Conservation (phyloP, 2,329 filamentous ascomycete species). For the Blastomyces parvus region DNA sequence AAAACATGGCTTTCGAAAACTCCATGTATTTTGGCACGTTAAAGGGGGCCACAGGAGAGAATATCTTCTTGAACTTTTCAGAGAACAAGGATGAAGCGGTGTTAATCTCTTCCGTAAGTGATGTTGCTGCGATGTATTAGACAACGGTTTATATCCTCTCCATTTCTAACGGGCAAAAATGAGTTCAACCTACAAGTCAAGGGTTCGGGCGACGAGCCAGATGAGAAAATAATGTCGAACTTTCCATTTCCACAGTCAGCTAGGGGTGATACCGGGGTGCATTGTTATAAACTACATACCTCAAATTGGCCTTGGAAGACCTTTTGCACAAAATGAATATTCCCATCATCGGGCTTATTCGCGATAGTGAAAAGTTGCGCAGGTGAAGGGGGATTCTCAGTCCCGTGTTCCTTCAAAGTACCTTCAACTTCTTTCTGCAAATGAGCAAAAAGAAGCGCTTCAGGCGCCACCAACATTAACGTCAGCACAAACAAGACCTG, state of each 20-base stretch:
- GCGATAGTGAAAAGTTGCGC: constrained; percentile 74
- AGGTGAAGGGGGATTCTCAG: constrained; percentile 65
- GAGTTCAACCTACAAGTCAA: constrained; percentile 40
- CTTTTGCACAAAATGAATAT: constrained; percentile 83
- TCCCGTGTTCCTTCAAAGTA: constrained; percentile 49
- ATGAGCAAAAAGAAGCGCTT: constrained; percentile 50
- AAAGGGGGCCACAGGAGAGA: constrained; percentile 69
- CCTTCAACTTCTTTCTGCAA: constrained; percentile 56
- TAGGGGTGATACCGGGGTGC: not conserved
- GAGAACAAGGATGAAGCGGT: constrained; percentile 59
- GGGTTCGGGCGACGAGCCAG: constrained; percentile 52
- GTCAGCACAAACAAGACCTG: not conserved
- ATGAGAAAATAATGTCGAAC: constrained; percentile 88
- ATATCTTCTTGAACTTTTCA: constrained; percentile 62
- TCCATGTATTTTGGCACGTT: constrained; percentile 58
- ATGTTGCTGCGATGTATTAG: constrained; percentile 38
- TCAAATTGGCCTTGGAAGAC: constrained; percentile 81
- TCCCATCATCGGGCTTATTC: constrained; percentile 54
- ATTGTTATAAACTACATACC: constrained; percentile 25
- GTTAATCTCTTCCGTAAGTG: constrained; percentile 61
- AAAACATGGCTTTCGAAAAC: constrained; percentile 86
- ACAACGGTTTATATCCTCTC: not conserved
- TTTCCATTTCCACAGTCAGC: constrained; percentile 35
- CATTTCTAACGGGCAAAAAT: not conserved
- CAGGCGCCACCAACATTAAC: constrained; percentile 6